Evolutionary conservation across 78 protist genomes (phyloP), one percentile per base, ranked within the genome.

Genomic region (Planoprotostelium fungivorum): DNA sequence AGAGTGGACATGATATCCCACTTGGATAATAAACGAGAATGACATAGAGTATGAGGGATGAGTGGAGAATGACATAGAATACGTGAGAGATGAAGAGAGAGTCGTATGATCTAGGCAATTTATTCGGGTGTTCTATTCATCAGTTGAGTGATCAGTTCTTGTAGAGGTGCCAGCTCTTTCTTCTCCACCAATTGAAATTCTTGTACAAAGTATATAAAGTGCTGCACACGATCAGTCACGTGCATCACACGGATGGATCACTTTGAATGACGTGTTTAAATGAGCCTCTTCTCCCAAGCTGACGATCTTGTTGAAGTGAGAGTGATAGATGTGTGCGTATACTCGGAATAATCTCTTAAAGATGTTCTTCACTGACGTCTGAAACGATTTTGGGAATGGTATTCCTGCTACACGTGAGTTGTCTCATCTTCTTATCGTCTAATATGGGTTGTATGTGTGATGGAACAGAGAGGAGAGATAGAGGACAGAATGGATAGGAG

Each of bases 271-370:
- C 10, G 95, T 93, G 92, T 96, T 96, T 84, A 97, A 89, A 85
- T 97, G 99, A 28, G 97, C 97, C 86, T 98, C 98, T 37, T 96
- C 98, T 9, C 97, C 97, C 31, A 96, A 38, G 1, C 86, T 38
- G 16, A 88, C 91, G 34, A 98, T 91, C 88, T 90, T 38, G 34
- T 90, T 87, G 87, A 97, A 97, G 92, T 99, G 99, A 25, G 92
- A 73, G 96, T 97, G 94, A 92, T 98, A 99, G 86, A 98, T 94
- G 89, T 99, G 99, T 0, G 98, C 99, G 38, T 98, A 99, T 16
- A 99, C 98, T 1, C 99, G 88, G 89, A 97, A 95, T 35, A 95
- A 83, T 35, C 96, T 87, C 86, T 92, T 96, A 93, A 97, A 98
- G 39, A 99, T 98, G 87, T 83, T 94, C 86, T 87, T 63, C 34